Base-by-base conservation (phyloP, 129 eudicot species). In the Tagetes erecta region DNA sequence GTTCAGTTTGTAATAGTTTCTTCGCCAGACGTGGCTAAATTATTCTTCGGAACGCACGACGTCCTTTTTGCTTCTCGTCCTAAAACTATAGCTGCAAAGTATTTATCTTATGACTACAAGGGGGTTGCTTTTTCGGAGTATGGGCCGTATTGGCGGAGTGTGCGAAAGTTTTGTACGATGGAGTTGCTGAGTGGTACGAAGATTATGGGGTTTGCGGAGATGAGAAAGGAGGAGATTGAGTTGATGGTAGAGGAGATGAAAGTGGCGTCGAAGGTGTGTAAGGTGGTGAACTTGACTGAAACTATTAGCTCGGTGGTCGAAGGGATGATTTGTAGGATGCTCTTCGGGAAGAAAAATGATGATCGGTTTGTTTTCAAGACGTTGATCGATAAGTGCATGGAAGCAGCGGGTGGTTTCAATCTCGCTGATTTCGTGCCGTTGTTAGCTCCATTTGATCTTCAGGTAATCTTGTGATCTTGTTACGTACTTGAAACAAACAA, bases 301-400 rank as follows among this genome's bases (percentile, higher is more conserved):
- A 64, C 47, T 2, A 47, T n/a, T 0, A 64, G 47, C 13, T n/a
- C 13, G 49, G 46, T 64, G 47, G 13, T 38, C 47, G 68, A 64
- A 38, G 68, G 65, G 46, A 64, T 64, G 68, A 12, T 64, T 7
- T 64, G 68, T 14, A 64, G 68, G 68, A 64, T 64, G 68, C 9
- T 64, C 9, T 64, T 64, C 1, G 68, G 68, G 1, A 38, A 64
- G 47, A 64, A 64, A 39, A 38, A 38, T n/a, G 49, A 64, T 38
- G 47, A 38, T 5, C 6, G 47, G 46, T 64, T 64, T 64, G 46
- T 38, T 64, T 64, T 64, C 68, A 64, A 64, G 33, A 64, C 3
- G 38, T 33, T 64, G 1, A 13, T 64, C 6, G 34, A 38, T 64
- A 64, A 64, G 68, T 12, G 47, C 30, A 64, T 13, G 47, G 68